Conservation (phyloP, 257 asterid species). For the Plantago elongata region DNA sequence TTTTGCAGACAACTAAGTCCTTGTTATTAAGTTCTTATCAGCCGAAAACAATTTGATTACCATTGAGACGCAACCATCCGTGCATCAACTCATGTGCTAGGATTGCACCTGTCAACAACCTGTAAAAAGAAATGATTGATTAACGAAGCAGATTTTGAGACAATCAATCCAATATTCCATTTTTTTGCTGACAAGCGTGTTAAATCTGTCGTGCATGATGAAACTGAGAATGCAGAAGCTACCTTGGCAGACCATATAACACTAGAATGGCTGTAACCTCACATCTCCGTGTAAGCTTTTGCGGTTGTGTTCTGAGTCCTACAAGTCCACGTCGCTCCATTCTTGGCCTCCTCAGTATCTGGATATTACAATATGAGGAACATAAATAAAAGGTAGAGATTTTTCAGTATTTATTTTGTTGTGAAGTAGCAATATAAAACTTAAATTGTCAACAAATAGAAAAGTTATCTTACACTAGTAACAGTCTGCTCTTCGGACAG, state of each 20-base stretch:
- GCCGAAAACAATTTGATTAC: conserved; percentile 28
- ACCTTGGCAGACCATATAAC: conserved; percentile 97
- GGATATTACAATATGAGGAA: conserved; percentile 8
- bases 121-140: conserved; percentile 28
- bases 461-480: conserved; percentile 59
- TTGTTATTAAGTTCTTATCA: background rate
- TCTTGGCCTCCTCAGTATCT: conserved; percentile 80
- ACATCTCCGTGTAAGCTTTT: conserved; percentile 74
- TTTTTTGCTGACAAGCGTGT: background rate
- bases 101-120: conserved; percentile 91
- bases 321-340: conserved; percentile 70
- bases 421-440: background rate
- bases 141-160: background rate
- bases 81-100: conserved; percentile 98
- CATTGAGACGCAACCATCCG: conserved; percentile 93
- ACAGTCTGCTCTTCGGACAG: conserved; percentile 97
- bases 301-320: conserved; percentile 80
- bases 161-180: background rate
- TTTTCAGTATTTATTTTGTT: background rate
- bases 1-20: background rate
- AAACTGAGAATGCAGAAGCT: conserved; percentile 14
- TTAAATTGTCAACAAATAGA: background rate
- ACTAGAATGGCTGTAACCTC: conserved; percentile 98
- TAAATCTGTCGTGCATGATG: background rate
- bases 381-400: background rate